Evolutionary conservation across 768 basidiomycete species (phyloP).

Genomic region (Gyrodon lividus): DNA sequence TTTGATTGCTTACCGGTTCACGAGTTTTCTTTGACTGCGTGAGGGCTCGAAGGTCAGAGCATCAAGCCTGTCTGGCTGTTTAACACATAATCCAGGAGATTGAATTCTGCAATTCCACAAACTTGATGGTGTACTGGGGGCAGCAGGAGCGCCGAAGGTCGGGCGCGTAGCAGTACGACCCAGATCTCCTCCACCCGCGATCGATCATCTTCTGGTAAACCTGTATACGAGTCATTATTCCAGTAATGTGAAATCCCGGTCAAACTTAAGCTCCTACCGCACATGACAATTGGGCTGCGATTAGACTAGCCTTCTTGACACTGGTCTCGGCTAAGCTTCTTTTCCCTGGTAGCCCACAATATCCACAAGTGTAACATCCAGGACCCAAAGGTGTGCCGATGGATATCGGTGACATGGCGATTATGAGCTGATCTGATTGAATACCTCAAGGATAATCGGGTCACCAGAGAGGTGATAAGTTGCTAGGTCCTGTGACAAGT

Average conservation of each 20-base stretch:
- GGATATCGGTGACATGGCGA: constrained; percentile 26
- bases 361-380: constrained; percentile 55
- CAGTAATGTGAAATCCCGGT: not conserved
- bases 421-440: not conserved
- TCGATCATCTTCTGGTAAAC: constrained; percentile 82
- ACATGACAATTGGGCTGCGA: constrained; percentile 53
- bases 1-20: constrained; percentile 55
- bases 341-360: constrained; percentile 57
- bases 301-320: constrained; percentile 47
- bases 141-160: constrained; percentile 82
- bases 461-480: too few species aligned
- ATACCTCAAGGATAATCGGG: not conserved
- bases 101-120: constrained; percentile 19
- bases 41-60: constrained; percentile 64
- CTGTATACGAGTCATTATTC: constrained; percentile 36
- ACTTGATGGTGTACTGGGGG: constrained; percentile 94
- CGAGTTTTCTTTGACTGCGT: constrained; percentile 69
- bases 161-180: constrained; percentile 85
- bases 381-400: constrained; percentile 26
- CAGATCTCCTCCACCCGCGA: constrained; percentile 82
- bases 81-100: constrained; percentile 12
- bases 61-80: constrained; percentile 53
- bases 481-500: too few species aligned
- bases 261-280: constrained; percentile 33
- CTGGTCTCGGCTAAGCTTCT: constrained; percentile 43